Percentiles rank a stretch among this genome's conserved stretches.
These are phyloP conservation scores for Kwoniella botswanensis DNA, from an alignment of 768 basidiomycete genomes.

Conservation along the genomic window DNA sequence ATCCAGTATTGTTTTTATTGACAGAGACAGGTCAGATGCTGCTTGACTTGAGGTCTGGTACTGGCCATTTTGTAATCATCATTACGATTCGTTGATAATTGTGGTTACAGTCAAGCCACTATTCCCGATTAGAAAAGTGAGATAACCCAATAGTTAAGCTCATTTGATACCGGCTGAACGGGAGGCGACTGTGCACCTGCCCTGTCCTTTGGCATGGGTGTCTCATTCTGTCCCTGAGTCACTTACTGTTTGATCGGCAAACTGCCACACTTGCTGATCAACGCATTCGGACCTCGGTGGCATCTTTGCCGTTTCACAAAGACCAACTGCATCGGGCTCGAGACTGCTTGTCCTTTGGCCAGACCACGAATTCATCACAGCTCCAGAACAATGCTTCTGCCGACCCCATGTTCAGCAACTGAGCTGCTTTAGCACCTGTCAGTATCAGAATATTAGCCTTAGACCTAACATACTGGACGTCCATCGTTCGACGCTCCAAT, in stretches of 20 bases:
- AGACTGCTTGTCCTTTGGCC: no score
- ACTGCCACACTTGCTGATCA: background rate
- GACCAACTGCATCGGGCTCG: no score
- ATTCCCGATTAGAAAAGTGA: slow-evolving; percentile 14
- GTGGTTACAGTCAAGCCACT: slow-evolving; percentile 4
- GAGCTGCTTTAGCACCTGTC: no score
- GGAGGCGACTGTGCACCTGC: background rate
- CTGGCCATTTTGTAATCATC: background rate
- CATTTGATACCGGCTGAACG: background rate
- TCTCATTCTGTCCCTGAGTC: background rate
- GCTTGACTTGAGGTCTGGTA: background rate
- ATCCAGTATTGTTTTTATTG: background rate
- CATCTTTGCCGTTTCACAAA: no score
- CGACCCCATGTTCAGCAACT: no score
- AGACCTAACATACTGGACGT: no score
- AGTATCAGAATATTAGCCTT: no score
- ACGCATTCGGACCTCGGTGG: no score
- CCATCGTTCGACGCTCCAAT: no score
- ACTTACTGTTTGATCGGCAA: background rate
- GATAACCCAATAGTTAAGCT: slow-evolving; percentile 3
- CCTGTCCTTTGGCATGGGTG: background rate
- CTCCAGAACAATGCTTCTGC: no score
- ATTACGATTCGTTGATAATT: background rate
- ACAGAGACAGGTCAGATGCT: background rate
- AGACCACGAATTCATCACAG: no score